phyloP scores from a whole-genome alignment of 2,329 filamentous ascomycete genomes.

The Talaromyces atroroseus region DNA sequence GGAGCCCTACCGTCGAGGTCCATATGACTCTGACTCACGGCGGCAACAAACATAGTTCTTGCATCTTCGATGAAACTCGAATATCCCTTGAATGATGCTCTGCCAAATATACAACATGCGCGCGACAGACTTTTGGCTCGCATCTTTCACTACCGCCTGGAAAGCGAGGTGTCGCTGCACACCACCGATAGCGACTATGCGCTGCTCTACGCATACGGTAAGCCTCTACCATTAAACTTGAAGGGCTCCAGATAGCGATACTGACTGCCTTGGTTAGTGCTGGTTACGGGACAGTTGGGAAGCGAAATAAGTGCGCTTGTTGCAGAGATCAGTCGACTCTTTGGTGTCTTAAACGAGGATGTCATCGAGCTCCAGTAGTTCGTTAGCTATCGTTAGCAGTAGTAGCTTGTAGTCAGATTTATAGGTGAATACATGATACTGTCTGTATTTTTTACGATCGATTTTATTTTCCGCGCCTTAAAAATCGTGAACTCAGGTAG shows the following conservation, averaged over 20 bases:
- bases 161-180: constrained; percentile 48
- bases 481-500: too few species aligned
- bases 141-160: constrained; percentile 79
- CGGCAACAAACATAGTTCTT: constrained; percentile 52
- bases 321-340: constrained; percentile 53
- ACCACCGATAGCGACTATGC: constrained; percentile 67
- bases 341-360: constrained; percentile 58
- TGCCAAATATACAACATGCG: constrained; percentile 75
- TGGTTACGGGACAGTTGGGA: constrained; percentile 58
- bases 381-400: background rate
- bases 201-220: constrained; percentile 83
- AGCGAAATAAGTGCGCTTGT: constrained; percentile 52
- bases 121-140: constrained; percentile 79
- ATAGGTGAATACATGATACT: background rate
- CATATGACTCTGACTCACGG: background rate
- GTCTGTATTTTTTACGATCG: background rate
- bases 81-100: constrained; percentile 82
- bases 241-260: background rate
- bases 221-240: constrained; percentile 22
- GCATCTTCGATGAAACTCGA: constrained; percentile 91
- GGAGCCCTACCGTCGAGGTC: background rate
- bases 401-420: background rate
- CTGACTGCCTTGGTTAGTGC: constrained; percentile 36
- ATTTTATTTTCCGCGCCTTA: too few species aligned
- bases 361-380: constrained; percentile 50